Conservation (phyloP, 1,139 yeast genomes). For the Suhomyces guaymorum region DNA sequence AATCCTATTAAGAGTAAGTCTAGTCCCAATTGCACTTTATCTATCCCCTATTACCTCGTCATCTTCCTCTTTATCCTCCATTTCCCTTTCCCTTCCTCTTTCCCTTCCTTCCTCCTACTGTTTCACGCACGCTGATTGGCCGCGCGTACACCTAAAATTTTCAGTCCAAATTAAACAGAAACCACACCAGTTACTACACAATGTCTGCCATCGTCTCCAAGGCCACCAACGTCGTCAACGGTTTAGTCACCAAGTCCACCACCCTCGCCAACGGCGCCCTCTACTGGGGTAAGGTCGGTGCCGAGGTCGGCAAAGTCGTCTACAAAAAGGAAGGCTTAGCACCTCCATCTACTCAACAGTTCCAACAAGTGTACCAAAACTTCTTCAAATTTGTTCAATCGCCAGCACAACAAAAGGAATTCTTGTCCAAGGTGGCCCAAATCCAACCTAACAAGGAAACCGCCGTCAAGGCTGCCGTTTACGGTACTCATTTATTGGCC, state of each 20-base stretch:
- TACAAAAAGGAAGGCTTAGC: slow-evolving; percentile 90
- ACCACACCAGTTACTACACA: no score
- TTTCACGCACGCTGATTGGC: slow-evolving; percentile 9
- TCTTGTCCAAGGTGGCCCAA: slow-evolving; percentile 40
- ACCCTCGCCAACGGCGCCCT: slow-evolving; percentile 51
- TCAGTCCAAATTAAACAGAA: no score
- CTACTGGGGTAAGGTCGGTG: slow-evolving; percentile 90
- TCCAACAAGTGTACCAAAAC: slow-evolving; percentile 71
- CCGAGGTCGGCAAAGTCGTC: slow-evolving; percentile 85
- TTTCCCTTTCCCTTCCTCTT: slow-evolving; percentile 11
- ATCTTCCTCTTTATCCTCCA: neutral
- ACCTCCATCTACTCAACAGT: slow-evolving; percentile 81
- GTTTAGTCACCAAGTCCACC: slow-evolving; percentile 40
- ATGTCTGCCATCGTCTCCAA: slow-evolving; percentile 54
- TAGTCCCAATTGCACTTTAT: no score
- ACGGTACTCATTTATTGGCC: slow-evolving; percentile 83
- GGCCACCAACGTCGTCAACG: slow-evolving; percentile 47
- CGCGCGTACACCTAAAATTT: slow-evolving; percentile 12
- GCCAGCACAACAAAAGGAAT: slow-evolving; percentile 50
- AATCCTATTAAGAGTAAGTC: no score
- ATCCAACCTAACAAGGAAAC: slow-evolving; percentile 58
- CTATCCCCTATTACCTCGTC: no score
- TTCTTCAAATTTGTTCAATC: slow-evolving; percentile 42
- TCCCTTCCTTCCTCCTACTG: slow-evolving; percentile 5
- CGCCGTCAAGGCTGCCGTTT: slow-evolving; percentile 69